Conservation (phyloP, 225 moss, liverwort and hornwort genomes). For the Lunularia cruciata region DNA sequence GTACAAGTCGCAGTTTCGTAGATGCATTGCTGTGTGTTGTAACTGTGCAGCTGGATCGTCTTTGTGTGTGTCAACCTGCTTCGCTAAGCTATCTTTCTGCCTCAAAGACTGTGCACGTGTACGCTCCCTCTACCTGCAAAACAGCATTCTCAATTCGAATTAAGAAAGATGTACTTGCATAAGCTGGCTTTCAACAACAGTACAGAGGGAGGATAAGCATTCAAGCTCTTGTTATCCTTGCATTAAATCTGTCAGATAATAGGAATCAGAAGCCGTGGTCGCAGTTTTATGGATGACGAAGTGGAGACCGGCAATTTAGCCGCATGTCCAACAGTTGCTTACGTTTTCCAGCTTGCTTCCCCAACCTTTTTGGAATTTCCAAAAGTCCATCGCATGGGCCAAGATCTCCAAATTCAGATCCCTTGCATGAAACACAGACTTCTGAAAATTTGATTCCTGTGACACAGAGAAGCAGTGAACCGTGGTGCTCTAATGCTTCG, state of each 20-base stretch:
- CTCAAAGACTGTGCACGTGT: constrained; percentile 35
- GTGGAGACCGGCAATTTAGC: not conserved
- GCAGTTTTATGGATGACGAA: not conserved
- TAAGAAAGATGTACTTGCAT: too few relatives aligned
- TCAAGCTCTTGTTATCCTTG: too few relatives aligned
- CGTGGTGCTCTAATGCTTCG: not conserved
- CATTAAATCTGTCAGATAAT: not conserved
- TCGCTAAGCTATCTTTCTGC: constrained; percentile 36
- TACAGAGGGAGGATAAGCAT: too few relatives aligned
- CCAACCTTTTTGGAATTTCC: not conserved
- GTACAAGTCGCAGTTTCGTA: constrained; percentile 27
- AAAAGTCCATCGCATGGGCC: not conserved
- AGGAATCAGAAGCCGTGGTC: not conserved
- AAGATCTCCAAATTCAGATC: not conserved
- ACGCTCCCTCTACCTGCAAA: constrained; percentile 17
- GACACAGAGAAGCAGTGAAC: constrained; percentile 2
- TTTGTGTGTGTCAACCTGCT: constrained; percentile 39
- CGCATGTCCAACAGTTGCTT: constrained; percentile 9
- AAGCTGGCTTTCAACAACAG: too few relatives aligned
- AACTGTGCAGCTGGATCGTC: constrained; percentile 29
- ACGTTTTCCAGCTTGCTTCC: constrained; percentile 3
- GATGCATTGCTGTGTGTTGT: constrained; percentile 31
- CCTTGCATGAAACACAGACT: not conserved
- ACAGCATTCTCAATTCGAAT: too few relatives aligned
- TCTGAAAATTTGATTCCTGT: not conserved